Evolutionary conservation across 495 filamentous ascomycete species (phyloP).

Genomic region (Tuber melanosporum): DNA sequence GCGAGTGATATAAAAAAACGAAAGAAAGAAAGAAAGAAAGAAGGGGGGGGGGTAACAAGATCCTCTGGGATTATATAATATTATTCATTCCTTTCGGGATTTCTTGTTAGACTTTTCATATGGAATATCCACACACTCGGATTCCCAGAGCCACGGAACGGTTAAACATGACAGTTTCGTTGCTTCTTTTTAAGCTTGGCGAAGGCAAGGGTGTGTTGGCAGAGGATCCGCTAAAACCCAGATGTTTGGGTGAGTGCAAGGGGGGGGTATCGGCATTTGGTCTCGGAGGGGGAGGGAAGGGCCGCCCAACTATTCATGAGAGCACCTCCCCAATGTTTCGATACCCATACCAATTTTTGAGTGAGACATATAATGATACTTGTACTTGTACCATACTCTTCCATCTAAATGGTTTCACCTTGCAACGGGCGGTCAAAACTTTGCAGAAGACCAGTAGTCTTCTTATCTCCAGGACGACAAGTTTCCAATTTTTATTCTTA

Average conservation of each 20-base stretch:
- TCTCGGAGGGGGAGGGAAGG: neutral
- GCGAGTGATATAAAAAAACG: neutral
- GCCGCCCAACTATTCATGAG: neutral
- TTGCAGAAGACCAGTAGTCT: neutral
- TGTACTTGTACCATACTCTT: too few relatives aligned
- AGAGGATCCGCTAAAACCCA: neutral
- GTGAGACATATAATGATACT: neutral
- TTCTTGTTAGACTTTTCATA: neutral
- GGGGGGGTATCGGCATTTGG: neutral
- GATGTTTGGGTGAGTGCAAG: neutral
- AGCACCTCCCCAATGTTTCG: neutral
- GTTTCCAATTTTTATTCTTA: too few relatives aligned
- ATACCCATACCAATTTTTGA: neutral
- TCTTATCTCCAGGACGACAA: neutral
- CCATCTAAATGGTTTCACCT: neutral
- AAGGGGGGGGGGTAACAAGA: neutral
- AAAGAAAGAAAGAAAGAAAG: neutral
- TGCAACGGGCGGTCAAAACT: neutral
- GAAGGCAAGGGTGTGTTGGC: conserved; percentile 1
- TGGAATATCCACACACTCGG: neutral
- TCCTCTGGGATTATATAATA: neutral
- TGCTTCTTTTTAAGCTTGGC: neutral
- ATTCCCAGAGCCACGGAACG: neutral
- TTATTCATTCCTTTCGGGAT: neutral
- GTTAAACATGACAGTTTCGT: neutral